Percentiles rank a stretch among this genome's conserved stretches.
Evolutionary conservation across 306 rosid genomes (phyloP).

Genomic region (Trifolium subterraneum): DNA sequence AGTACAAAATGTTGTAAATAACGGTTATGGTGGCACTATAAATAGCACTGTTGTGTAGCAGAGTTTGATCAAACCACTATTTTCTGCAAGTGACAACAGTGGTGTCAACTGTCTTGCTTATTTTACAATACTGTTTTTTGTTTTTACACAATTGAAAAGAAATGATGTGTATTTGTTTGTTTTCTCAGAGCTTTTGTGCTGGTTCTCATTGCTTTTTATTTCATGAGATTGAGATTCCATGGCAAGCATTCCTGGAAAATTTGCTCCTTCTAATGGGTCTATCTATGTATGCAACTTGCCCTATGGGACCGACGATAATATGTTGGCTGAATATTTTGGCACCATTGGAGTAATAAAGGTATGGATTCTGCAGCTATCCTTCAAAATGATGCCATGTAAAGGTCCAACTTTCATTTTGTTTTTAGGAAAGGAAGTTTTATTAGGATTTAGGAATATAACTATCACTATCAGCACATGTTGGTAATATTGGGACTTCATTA

Average conservation of each 20-base stretch:
- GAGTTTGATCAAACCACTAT: neutral
- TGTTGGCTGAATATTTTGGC: slow-evolving; percentile 91
- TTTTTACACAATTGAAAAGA: neutral
- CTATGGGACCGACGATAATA: slow-evolving; percentile 78
- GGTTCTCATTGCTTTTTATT: slow-evolving; percentile 46
- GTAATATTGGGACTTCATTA: neutral
- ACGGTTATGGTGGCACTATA: neutral
- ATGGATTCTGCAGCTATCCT: slow-evolving; percentile 43
- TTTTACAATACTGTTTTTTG: neutral
- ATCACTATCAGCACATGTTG: neutral
- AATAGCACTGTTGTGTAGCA: neutral
- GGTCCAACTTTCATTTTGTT: neutral
- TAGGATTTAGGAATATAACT: neutral
- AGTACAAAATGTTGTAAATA: neutral
- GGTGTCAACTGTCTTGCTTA: neutral
- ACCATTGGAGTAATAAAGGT: slow-evolving; percentile 95
- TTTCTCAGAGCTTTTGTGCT: slow-evolving; percentile 52
- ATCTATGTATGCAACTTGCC: slow-evolving; percentile 95
- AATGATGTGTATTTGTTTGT: neutral
- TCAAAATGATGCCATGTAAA: slow-evolving; percentile 8
- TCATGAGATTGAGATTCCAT: slow-evolving; percentile 73
- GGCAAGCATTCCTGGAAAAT: slow-evolving; percentile 76
- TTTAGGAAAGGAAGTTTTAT: neutral
- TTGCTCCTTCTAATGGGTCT: slow-evolving; percentile 80
- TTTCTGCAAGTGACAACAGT: neutral